Base-by-base conservation (phyloP, 177 flowering plant species). In the Telopea speciosissima region DNA sequence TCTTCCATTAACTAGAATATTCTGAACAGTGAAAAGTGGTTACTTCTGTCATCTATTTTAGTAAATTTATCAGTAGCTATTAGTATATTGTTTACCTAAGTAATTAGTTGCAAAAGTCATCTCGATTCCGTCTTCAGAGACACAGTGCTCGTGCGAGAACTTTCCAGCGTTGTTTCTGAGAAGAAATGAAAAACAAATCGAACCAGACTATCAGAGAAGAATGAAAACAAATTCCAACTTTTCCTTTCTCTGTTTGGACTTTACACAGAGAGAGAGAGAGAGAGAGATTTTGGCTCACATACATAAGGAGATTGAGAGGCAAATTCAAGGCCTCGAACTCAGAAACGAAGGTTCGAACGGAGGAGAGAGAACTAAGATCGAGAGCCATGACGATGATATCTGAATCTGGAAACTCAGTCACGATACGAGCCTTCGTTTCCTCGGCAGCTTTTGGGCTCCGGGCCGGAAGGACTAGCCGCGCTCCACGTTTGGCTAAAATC, bases 41-140 rank as follows among this genome's bases (percentile, higher is more conserved):
- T 49, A 0, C 9, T 6, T 49, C 17, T 13, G 3, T 12, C 54
- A 49, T 49, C 19, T 49, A 10, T 49, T 49, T 49, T 6, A 3
- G 8, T 36, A 36, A 5, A 36, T 36, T 3, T 63, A 3, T 1
- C 40, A 16, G 8, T 24, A 60, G 28, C 10, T 60, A 5, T 13
- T 12, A 31, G 5, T 31, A 31, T 31, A 63, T 40, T 21, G 33
- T 52, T 70, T 78, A 90, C 97, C 98, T 67, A 94, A 73, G 70
- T 93, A 90, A 77, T 96, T 96, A 8, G 99, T 96, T 0, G 98
- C 98, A 61, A 96, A 96, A 11, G 96, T 89, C 97, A 96, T 89
- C 83, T 96, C 99, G 21, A 93, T 76, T 69, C 96, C 98, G 28
- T 93, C 99, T 62, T 91, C 98, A 0, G 99, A 83, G 31, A 91